Conservation (phyloP, 495 filamentous ascomycete species). For the Neurospora sp. region DNA sequence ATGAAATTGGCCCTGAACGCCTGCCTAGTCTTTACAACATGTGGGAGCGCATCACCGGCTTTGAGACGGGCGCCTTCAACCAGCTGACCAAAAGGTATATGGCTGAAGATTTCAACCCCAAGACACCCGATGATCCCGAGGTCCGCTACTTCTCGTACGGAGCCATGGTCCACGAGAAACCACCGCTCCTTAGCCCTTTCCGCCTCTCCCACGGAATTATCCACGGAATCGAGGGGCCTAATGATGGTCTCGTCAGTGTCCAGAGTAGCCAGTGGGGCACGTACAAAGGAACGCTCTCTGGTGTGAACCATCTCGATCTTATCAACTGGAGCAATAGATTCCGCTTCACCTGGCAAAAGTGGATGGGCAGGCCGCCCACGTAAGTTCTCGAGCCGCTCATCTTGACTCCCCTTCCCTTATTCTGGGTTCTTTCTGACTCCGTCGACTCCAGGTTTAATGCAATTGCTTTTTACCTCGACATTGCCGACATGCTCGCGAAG, state of each 20-base stretch:
- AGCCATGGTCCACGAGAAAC: slow-evolving; percentile 47
- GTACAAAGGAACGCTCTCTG: slow-evolving; percentile 84
- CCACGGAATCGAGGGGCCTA: slow-evolving; percentile 60
- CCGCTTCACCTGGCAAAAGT: slow-evolving; percentile 56
- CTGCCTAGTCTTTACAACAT: slow-evolving; percentile 62
- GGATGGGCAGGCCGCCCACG: slow-evolving; percentile 61
- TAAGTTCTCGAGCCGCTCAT: slow-evolving; percentile 28
- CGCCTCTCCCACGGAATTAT: slow-evolving; percentile 63
- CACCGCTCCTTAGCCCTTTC: slow-evolving; percentile 64
- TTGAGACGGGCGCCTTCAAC: slow-evolving; percentile 73
- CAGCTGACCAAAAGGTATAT: slow-evolving; percentile 82
- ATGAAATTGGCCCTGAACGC: slow-evolving; percentile 51
- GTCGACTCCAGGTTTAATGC: slow-evolving; percentile 69
- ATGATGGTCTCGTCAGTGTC: slow-evolving; percentile 91
- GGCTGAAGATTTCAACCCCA: slow-evolving; percentile 70
- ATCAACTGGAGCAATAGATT: slow-evolving; percentile 94
- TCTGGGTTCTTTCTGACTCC: background rate
- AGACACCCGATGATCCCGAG: slow-evolving; percentile 58
- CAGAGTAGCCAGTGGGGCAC: slow-evolving; percentile 78
- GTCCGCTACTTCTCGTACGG: slow-evolving; percentile 93
- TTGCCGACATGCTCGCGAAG: slow-evolving; percentile 75
- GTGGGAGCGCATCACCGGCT: slow-evolving; percentile 48
- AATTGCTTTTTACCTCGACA: slow-evolving; percentile 87
- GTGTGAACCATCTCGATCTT: slow-evolving; percentile 80
- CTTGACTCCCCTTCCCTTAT: background rate